A percentile compares a stretch with the other conserved stretches of the same genome.
phyloP scores from a whole-genome alignment of 2,329 filamentous ascomycete genomes.

The Colletotrichum godetiae region DNA sequence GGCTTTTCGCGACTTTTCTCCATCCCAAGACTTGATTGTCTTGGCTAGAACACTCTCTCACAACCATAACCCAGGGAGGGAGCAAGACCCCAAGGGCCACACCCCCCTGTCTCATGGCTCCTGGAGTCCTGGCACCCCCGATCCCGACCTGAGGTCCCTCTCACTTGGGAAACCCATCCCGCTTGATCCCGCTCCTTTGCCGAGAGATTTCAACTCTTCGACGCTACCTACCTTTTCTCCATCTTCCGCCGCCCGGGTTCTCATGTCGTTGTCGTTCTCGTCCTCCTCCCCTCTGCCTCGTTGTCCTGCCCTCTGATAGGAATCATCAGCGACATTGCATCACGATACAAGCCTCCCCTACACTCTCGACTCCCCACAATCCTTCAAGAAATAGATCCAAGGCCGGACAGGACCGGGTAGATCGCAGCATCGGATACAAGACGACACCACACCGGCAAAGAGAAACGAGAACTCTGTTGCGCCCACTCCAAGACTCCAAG shows the following conservation, averaged over 20 bases:
- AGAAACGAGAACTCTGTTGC: slow-evolving; percentile 2
- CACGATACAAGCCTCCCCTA: neutral
- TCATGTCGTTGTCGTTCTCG: neutral
- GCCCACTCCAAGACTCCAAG: neutral
- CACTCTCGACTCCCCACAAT: neutral
- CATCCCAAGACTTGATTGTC: neutral
- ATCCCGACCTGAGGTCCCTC: neutral
- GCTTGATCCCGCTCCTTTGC: slow-evolving; percentile 1
- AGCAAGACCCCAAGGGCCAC: neutral
- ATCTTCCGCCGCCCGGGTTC: neutral
- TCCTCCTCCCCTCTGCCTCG: neutral
- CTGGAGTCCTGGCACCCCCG: neutral
- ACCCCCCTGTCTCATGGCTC: neutral
- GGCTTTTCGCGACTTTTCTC: neutral
- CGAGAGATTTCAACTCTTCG: neutral
- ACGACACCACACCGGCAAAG: neutral
- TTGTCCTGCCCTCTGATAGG: neutral
- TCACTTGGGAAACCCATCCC: neutral
- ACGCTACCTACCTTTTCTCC: neutral
- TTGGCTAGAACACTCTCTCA: neutral
- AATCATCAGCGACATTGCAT: neutral
- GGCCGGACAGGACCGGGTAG: neutral
- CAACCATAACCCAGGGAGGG: neutral
- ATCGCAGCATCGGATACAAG: neutral
- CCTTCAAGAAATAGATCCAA: neutral